A percentile compares a stretch with the other conserved stretches of the same genome.
Evolutionary conservation across 805 yeast genomes (phyloP).

Genomic region (Komagataella mondaviorum): DNA sequence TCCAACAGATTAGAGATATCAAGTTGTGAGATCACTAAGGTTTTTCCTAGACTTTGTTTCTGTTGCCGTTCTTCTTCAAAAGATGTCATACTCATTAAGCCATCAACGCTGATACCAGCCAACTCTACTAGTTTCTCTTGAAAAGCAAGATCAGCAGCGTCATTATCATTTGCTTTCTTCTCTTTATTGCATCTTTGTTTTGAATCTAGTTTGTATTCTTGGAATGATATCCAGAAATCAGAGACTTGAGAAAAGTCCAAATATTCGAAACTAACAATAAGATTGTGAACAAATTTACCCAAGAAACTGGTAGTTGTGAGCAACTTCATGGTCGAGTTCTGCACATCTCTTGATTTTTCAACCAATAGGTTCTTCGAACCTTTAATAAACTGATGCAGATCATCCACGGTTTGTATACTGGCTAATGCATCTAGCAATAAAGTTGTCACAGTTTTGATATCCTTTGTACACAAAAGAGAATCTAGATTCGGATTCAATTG

Average conservation of each 20-base stretch:
- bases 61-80: not conserved
- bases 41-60: slow-evolving; percentile 4
- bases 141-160: not conserved
- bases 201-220: slow-evolving; percentile 18
- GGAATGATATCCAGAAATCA: slow-evolving; percentile 26
- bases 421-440: slow-evolving; percentile 25
- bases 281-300: slow-evolving; percentile 30
- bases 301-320: slow-evolving; percentile 25
- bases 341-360: slow-evolving; percentile 16
- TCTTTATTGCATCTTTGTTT: not conserved
- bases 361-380: slow-evolving; percentile 18
- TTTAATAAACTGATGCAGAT: slow-evolving; percentile 24
- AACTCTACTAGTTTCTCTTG: not conserved
- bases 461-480: slow-evolving; percentile 3
- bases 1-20: slow-evolving; percentile 37
- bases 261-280: slow-evolving; percentile 25
- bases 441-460: slow-evolving; percentile 16
- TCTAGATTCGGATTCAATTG: slow-evolving; percentile 8
- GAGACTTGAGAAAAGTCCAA: slow-evolving; percentile 33
- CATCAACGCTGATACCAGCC: not conserved
- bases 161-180: not conserved
- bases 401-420: slow-evolving; percentile 34
- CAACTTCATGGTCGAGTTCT: slow-evolving; percentile 6
- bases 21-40: slow-evolving; percentile 30
- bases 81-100: not conserved